Evolutionary conservation across 768 basidiomycete genomes (phyloP).

Genomic region (Hypholoma fasciculare): DNA sequence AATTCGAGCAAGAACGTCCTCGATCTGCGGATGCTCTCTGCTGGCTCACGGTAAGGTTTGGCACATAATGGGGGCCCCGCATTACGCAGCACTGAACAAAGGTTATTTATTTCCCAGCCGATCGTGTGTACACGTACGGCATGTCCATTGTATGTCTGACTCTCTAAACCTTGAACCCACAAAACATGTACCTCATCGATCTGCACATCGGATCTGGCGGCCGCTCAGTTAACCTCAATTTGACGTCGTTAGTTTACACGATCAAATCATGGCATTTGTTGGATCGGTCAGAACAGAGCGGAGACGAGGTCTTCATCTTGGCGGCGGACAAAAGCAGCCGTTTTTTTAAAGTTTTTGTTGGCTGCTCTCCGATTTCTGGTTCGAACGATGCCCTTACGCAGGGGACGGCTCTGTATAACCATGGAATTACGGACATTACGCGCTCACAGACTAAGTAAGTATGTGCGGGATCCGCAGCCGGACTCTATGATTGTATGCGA

Average conservation of each 20-base stretch:
- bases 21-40: not conserved
- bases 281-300: not conserved
- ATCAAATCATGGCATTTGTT: not conserved
- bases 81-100: not conserved
- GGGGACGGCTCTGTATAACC: too few species aligned
- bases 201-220: not conserved
- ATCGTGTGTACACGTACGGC: not conserved
- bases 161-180: not conserved
- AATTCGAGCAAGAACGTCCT: not conserved
- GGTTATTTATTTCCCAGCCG: conserved; percentile 11
- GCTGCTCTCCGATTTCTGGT: too few species aligned
- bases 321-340: too few species aligned
- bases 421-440: too few species aligned
- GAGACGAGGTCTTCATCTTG: not conserved
- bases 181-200: conserved; percentile 4
- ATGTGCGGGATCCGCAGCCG: too few species aligned
- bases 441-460: too few species aligned
- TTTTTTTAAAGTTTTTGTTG: too few species aligned
- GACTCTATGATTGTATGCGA: too few species aligned
- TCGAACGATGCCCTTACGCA: too few species aligned
- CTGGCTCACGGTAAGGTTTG: not conserved
- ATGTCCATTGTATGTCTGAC: not conserved
- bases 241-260: not conserved
- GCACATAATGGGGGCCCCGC: not conserved
- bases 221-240: not conserved